Evolutionary conservation across 73 alveolate genomes (phyloP).

Genomic region (Symbiodinium pilosum): DNA sequence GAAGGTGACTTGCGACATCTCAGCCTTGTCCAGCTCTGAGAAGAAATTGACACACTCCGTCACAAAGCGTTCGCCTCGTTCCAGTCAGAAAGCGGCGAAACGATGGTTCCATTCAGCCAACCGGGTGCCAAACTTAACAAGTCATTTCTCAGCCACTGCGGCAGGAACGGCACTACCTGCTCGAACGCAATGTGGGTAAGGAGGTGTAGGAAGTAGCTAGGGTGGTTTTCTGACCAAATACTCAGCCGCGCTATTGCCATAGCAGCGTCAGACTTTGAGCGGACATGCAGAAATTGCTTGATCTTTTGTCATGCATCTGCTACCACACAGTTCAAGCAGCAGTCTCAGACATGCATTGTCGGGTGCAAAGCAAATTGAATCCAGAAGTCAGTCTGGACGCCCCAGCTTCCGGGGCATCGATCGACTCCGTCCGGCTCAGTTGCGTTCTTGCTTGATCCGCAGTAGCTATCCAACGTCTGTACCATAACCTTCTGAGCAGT

Average conservation of each 20-base stretch:
- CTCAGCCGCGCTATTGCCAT: too few relatives aligned
- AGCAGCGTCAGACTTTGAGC: too few relatives aligned
- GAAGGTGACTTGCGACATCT: too few relatives aligned
- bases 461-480: too few relatives aligned
- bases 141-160: slow-evolving; percentile 71
- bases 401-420: background rate
- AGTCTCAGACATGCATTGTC: background rate
- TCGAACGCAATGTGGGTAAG: background rate
- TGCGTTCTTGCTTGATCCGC: too few relatives aligned
- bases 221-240: background rate
- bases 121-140: background rate
- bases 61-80: slow-evolving; percentile 70
- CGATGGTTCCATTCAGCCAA: background rate
- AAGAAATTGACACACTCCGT: slow-evolving; percentile 61
- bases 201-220: background rate
- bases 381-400: background rate
- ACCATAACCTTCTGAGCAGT: too few relatives aligned
- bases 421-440: background rate
- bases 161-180: slow-evolving; percentile 78
- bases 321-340: background rate
- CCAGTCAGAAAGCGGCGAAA: too few relatives aligned
- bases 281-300: background rate
- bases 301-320: background rate
- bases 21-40: slow-evolving; percentile 59
- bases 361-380: background rate